phyloP scores from a whole-genome alignment of 805 yeast species.

The Candida nonsorbophila region DNA sequence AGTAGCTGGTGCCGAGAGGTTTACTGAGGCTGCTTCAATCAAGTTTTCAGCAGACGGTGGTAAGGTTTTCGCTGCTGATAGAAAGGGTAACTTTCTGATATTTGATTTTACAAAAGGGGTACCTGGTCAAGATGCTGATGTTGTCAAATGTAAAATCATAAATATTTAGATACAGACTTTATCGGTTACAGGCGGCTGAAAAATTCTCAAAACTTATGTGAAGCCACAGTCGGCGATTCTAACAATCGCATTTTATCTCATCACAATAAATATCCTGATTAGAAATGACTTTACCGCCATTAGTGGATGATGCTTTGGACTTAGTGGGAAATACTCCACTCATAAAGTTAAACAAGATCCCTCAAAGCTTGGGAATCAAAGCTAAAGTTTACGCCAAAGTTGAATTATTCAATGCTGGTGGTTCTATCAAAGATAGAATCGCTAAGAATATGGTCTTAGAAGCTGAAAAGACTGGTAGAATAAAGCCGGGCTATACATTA shows the following conservation, averaged over 20 bases:
- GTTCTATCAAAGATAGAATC: slow-evolving; percentile 85
- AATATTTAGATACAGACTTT: slow-evolving; percentile 14
- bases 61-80: slow-evolving; percentile 65
- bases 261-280: background rate
- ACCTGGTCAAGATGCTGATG: slow-evolving; percentile 61
- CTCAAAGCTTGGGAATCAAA: slow-evolving; percentile 69
- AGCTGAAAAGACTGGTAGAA: slow-evolving; percentile 72
- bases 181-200: too few species aligned
- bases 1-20: slow-evolving; percentile 68
- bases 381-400: slow-evolving; percentile 70
- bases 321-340: slow-evolving; percentile 85
- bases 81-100: slow-evolving; percentile 73
- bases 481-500: slow-evolving; percentile 80
- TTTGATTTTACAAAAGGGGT: slow-evolving; percentile 87
- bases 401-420: slow-evolving; percentile 84
- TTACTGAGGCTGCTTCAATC: slow-evolving; percentile 73
- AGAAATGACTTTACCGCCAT: slow-evolving; percentile 25
- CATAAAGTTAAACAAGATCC: slow-evolving; percentile 68
- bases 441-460: slow-evolving; percentile 83
- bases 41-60: slow-evolving; percentile 79
- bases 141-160: slow-evolving; percentile 60
- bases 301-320: slow-evolving; percentile 56
- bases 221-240: slow-evolving; percentile 1
- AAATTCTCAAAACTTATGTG: background rate
- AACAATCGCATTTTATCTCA: slow-evolving; percentile 4